Evolutionary conservation across 2,329 filamentous ascomycete species (phyloP).

Genomic region (Boeremia lycopersici): DNA sequence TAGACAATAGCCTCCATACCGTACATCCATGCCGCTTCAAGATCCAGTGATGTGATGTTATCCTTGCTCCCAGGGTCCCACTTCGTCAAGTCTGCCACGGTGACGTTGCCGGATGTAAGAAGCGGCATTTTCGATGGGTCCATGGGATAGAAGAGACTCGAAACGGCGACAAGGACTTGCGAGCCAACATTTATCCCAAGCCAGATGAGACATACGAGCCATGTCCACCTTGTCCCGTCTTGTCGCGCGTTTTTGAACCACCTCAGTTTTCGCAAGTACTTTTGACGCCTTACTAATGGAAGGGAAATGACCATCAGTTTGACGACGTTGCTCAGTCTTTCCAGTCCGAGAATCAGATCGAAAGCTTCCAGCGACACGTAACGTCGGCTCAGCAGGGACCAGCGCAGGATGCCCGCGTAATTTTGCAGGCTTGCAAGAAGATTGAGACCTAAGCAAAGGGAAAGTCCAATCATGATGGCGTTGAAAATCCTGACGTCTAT

Average conservation of each 20-base stretch:
- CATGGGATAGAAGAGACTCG: slow-evolving; percentile 44
- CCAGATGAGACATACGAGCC: slow-evolving; percentile 42
- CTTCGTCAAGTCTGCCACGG: slow-evolving; percentile 30
- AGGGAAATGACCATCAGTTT: slow-evolving; percentile 44
- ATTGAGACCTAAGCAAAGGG: slow-evolving; percentile 44
- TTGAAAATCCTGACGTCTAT: slow-evolving; percentile 41
- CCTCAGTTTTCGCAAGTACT: slow-evolving; percentile 29
- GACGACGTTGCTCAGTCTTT: slow-evolving; percentile 39
- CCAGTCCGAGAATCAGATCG: slow-evolving; percentile 42
- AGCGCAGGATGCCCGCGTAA: slow-evolving; percentile 43
- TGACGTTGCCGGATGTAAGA: slow-evolving; percentile 34
- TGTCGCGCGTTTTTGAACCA: slow-evolving; percentile 40
- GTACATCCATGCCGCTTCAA: slow-evolving; percentile 36
- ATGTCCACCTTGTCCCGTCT: slow-evolving; percentile 41
- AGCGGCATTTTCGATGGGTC: slow-evolving; percentile 37
- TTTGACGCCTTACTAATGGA: slow-evolving; percentile 35
- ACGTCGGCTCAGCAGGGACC: slow-evolving; percentile 41
- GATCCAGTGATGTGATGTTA: slow-evolving; percentile 15
- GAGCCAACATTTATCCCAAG: slow-evolving; percentile 42
- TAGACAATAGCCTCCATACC: slow-evolving; percentile 39
- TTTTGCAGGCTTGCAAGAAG: slow-evolving; percentile 41
- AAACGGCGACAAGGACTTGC: slow-evolving; percentile 41
- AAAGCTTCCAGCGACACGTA: slow-evolving; percentile 44
- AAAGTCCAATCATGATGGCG: slow-evolving; percentile 41
- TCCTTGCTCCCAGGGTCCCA: slow-evolving; percentile 20